phyloP scores from a whole-genome alignment of 106 monocot species.

The Agapanthus africanus region DNA sequence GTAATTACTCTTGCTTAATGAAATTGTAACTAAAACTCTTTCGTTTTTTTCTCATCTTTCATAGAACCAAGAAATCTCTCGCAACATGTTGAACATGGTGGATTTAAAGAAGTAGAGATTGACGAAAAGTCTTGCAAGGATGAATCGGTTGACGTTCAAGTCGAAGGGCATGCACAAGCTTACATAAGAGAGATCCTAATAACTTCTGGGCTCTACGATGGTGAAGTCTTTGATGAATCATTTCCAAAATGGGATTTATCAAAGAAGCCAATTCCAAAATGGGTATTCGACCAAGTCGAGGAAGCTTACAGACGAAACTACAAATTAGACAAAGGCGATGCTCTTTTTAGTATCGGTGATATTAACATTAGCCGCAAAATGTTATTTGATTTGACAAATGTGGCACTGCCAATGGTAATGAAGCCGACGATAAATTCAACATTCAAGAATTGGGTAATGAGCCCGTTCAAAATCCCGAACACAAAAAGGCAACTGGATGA shows the following conservation, averaged over 20 bases:
- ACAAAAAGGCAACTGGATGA: conserved; percentile 34
- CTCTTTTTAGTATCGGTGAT: too few species aligned
- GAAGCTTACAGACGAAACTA: conserved; percentile 16
- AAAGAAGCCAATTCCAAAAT: conserved; percentile 32
- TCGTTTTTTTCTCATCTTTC: too few species aligned
- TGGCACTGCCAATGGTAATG: conserved; percentile 32
- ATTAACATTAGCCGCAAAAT: conserved; percentile 23
- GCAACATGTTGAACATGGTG: conserved; percentile 13
- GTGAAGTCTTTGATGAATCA: conserved; percentile 14
- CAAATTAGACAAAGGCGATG: too few species aligned
- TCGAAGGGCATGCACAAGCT: conserved; percentile 27
- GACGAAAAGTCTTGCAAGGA: conserved; percentile 9
- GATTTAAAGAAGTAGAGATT: conserved; percentile 9
- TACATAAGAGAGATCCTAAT: conserved; percentile 53
- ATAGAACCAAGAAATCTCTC: too few species aligned
- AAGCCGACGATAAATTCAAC: conserved; percentile 7
- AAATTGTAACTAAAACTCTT: too few species aligned
- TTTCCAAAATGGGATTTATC: conserved; percentile 25
- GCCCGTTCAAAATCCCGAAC: conserved; percentile 1
- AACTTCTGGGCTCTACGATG: conserved; percentile 27
- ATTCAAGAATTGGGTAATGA: conserved; percentile 15
- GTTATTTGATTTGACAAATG: conserved; percentile 63
- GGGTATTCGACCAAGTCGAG: conserved; percentile 66
- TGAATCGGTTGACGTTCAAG: conserved; percentile 15
- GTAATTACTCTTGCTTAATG: too few species aligned